Conservation (phyloP, 495 filamentous ascomycete genomes). For the Aspergillus bridgeri region DNA sequence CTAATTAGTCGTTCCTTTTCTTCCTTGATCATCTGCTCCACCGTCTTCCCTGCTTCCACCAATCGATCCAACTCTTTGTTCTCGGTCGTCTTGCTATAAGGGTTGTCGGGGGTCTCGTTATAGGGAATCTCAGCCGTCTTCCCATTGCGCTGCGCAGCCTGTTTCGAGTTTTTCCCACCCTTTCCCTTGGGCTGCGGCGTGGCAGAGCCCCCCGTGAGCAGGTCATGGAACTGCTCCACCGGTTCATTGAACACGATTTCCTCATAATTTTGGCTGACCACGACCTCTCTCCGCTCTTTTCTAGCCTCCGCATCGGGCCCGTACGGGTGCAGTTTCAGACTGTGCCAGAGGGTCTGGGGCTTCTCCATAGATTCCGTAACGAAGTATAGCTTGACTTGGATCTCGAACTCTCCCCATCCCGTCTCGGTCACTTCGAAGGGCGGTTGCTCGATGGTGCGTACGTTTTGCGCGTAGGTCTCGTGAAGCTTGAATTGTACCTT, state of each 20-base stretch:
- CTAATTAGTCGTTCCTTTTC: conserved; percentile 61
- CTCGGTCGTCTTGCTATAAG: conserved; percentile 74
- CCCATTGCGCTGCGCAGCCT: conserved; percentile 46
- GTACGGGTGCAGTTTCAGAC: conserved; percentile 87
- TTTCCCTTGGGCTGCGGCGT: conserved; percentile 36
- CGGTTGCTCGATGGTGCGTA: conserved; percentile 71
- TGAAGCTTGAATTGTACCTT: conserved; percentile 98
- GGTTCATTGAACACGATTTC: conserved; percentile 96
- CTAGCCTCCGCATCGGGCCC: conserved; percentile 74
- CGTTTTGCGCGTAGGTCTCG: conserved; percentile 85
- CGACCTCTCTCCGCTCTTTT: conserved; percentile 58
- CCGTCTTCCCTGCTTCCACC: conserved; percentile 57
- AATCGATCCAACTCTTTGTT: conserved; percentile 61
- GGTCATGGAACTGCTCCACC: conserved; percentile 80
- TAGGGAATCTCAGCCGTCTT: conserved; percentile 70
- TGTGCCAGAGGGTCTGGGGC: conserved; percentile 85
- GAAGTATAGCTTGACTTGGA: conserved; percentile 90
- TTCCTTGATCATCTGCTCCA: conserved; percentile 66
- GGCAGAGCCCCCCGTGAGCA: conserved; percentile 63
- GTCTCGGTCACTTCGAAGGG: conserved; percentile 88
- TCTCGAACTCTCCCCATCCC: conserved; percentile 97
- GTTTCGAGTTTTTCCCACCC: conserved; percentile 45
- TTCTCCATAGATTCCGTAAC: conserved; percentile 82
- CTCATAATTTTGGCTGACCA: conserved; percentile 77
- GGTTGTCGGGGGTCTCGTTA: conserved; percentile 57